phyloP scores from a whole-genome alignment of 257 asterid genomes.

The Solanum pinnatisectum region DNA sequence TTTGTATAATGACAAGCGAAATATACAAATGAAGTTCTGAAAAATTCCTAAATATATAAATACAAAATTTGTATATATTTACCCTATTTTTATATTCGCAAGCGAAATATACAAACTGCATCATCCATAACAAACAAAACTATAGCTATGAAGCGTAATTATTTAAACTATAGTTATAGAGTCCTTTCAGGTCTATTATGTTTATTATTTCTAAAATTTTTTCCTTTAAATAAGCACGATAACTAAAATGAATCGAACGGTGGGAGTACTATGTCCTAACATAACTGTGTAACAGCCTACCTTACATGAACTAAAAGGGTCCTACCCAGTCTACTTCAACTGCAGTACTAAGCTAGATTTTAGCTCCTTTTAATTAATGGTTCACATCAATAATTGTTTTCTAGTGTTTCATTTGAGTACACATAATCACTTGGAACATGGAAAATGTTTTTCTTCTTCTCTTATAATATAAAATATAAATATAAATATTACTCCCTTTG shows the following conservation, averaged over 20 bases:
- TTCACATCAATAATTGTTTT: neutral
- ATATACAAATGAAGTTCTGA: too few relatives aligned
- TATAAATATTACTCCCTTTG: too few relatives aligned
- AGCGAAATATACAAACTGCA: neutral
- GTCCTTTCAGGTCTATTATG: too few relatives aligned
- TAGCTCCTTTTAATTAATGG: neutral
- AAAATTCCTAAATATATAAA: too few relatives aligned
- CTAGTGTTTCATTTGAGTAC: neutral
- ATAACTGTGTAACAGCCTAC: neutral
- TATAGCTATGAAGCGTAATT: too few relatives aligned
- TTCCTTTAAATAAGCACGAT: neutral
- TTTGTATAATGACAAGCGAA: neutral
- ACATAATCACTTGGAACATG: neutral
- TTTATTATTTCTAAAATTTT: too few relatives aligned
- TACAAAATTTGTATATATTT: too few relatives aligned
- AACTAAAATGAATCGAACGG: neutral
- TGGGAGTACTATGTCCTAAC: neutral
- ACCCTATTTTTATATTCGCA: too few relatives aligned
- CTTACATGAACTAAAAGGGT: neutral
- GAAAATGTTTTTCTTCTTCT: neutral
- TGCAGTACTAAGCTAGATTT: neutral
- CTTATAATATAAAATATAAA: neutral
- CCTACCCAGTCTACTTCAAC: neutral
- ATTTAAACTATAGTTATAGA: too few relatives aligned
- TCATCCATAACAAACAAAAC: accelerated